Conservation (phyloP, 164 flowering plant genomes). For the Cinnamomum micranthum region DNA sequence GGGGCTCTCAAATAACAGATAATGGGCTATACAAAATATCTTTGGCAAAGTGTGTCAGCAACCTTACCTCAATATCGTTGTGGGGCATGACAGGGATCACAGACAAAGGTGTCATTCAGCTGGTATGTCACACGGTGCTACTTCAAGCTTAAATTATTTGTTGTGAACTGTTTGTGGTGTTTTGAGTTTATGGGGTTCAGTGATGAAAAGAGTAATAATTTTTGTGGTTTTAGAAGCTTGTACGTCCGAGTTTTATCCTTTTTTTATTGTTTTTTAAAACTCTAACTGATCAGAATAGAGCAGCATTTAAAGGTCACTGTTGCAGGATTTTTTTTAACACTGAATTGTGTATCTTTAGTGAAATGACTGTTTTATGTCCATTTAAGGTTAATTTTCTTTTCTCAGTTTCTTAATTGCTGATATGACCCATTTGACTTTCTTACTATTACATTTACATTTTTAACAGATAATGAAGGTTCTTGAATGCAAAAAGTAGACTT, state of each 20-base stretch:
- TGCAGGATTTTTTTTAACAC: background rate
- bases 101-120: constrained; percentile 74
- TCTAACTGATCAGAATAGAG: background rate
- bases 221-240: background rate
- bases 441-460: too few species aligned
- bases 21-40: constrained; percentile 66
- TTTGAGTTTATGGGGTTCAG: background rate
- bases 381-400: too few species aligned
- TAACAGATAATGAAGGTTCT: background rate
- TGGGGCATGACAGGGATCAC: constrained; percentile 95
- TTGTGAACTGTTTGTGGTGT: background rate
- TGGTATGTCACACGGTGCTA: constrained; percentile 46
- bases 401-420: too few species aligned
- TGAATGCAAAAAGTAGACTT: background rate
- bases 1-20: constrained; percentile 98
- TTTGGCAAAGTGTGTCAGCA: constrained; percentile 69
- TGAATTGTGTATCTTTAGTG: background rate
- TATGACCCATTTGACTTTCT: too few species aligned
- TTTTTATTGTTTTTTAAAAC: too few species aligned
- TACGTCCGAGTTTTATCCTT: background rate
- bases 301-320: background rate
- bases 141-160: background rate
- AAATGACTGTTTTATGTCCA: too few species aligned
- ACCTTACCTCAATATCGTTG: constrained; percentile 77
- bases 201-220: background rate